Conservation (phyloP, 1,139 yeast species). For the Yamadazyma membranifaciens region DNA sequence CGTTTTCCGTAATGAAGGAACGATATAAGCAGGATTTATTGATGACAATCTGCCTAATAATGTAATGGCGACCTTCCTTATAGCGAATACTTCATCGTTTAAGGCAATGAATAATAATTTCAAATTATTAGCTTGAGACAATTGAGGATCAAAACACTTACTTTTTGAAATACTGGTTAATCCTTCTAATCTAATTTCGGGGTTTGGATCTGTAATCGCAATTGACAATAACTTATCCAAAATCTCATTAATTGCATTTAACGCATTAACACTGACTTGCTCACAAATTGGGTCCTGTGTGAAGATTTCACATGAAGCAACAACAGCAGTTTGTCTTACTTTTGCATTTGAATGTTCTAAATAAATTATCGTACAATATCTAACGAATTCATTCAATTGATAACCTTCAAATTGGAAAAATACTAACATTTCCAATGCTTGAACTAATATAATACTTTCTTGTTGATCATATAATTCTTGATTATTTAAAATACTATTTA, state of each 20-base stretch:
- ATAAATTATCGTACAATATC: constrained; percentile 77
- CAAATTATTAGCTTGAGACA: constrained; percentile 92
- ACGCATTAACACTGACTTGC: constrained; percentile 81
- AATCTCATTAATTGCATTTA: constrained; percentile 82
- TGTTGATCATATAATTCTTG: constrained; percentile 40
- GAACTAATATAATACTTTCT: constrained; percentile 56
- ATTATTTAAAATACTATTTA: constrained; percentile 36
- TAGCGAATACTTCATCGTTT: constrained; percentile 85
- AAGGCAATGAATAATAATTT: constrained; percentile 81
- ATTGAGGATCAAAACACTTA: constrained; percentile 80
- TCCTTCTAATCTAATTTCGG: constrained; percentile 81
- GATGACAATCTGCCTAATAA: constrained; percentile 81
- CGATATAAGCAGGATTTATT: constrained; percentile 93
- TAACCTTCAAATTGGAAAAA: constrained; percentile 73
- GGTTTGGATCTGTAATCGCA: constrained; percentile 86
- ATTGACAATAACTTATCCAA: constrained; percentile 75
- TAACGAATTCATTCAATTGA: constrained; percentile 81
- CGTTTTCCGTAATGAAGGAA: constrained; percentile 86
- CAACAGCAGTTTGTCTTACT: constrained; percentile 81
- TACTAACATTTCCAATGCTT: constrained; percentile 71
- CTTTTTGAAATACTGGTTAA: constrained; percentile 62
- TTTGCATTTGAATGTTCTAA: constrained; percentile 76
- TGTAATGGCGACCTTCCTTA: constrained; percentile 75
- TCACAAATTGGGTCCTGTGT: constrained; percentile 79
- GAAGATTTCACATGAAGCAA: constrained; percentile 80